These are phyloP conservation scores for Mrakia frigida DNA, from an alignment of 768 basidiomycete genomes.

Conservation along the genomic window DNA sequence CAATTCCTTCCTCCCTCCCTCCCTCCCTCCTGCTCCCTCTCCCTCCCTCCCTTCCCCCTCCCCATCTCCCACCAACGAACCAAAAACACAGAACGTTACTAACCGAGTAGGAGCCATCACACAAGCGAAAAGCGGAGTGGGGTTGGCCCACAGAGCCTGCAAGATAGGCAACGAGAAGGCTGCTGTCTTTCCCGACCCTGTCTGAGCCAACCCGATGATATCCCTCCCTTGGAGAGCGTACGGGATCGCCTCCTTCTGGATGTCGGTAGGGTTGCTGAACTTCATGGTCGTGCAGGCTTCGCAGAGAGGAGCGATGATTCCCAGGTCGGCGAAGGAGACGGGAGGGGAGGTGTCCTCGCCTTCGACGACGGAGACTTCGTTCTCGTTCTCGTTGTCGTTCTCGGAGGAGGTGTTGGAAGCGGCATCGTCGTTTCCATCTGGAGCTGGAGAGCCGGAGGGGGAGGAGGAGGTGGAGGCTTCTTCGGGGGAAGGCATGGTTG, in stretches of 20 bases:
- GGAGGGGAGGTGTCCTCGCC: neutral
- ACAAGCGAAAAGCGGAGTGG: slow-evolving; percentile 85
- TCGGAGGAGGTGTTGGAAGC: slow-evolving; percentile 1
- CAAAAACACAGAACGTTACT: slow-evolving; percentile 21
- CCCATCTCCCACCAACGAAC: neutral
- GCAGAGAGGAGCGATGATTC: slow-evolving; percentile 82
- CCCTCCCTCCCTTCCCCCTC: neutral
- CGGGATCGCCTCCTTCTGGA: slow-evolving; percentile 78
- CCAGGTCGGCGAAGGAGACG: slow-evolving; percentile 70
- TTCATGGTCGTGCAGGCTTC: slow-evolving; percentile 74
- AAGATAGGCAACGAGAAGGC: slow-evolving; percentile 94
- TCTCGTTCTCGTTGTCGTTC: neutral
- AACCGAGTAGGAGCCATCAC: slow-evolving; percentile 86
- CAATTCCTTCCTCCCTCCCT: neutral
- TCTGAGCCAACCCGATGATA: slow-evolving; percentile 97
- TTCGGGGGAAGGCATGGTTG: slow-evolving; percentile 58
- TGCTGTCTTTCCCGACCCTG: slow-evolving; percentile 95
- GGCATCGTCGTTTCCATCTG: neutral
- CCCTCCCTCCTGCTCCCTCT: neutral
- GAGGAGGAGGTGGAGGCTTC: slow-evolving; percentile 54
- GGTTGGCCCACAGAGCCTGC: slow-evolving; percentile 87
- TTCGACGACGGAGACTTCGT: neutral
- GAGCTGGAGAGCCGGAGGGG: slow-evolving; percentile 35
- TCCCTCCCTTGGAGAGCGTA: slow-evolving; percentile 85
- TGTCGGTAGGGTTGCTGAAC: slow-evolving; percentile 82